phyloP scores from a whole-genome alignment of 108 stramenopile genomes.

The Pelagomonas calceolata region DNA sequence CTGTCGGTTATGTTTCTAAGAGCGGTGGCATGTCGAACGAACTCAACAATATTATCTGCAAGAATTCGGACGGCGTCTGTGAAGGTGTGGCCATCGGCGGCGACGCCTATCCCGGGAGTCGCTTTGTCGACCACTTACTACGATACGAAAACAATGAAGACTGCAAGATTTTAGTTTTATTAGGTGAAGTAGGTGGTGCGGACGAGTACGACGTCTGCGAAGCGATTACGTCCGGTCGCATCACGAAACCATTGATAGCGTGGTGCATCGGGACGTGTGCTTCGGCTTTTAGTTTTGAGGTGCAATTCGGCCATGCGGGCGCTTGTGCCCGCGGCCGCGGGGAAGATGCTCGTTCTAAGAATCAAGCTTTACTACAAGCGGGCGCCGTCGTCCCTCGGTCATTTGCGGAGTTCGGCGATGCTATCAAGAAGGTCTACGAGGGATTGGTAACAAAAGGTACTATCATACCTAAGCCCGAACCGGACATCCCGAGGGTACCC shows the following conservation, averaged over 20 bases:
- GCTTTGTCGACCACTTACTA: conserved; percentile 74
- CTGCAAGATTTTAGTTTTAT: conserved; percentile 64
- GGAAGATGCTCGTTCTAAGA: conserved; percentile 75
- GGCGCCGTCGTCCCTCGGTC: conserved; percentile 67
- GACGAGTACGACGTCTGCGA: conserved; percentile 83
- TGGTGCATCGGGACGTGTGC: conserved; percentile 89
- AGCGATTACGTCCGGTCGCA: conserved; percentile 64
- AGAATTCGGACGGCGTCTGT: conserved; percentile 71
- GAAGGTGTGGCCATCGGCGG: conserved; percentile 85
- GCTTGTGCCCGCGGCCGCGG: conserved; percentile 62
- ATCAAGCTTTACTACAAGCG: conserved; percentile 55
- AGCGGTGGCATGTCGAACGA: conserved; percentile 81
- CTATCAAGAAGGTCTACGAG: conserved; percentile 9
- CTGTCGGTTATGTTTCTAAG: conserved; percentile 78
- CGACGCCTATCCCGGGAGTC: conserved; percentile 74
- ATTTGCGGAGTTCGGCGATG: conserved; percentile 64
- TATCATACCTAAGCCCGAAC: conserved; percentile 46
- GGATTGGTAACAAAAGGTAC: conserved; percentile 33
- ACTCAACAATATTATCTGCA: conserved; percentile 74
- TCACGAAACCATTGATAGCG: conserved; percentile 72
- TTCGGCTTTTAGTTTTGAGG: conserved; percentile 74
- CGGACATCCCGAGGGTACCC: conserved; percentile 57
- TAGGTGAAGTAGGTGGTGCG: conserved; percentile 79
- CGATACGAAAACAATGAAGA: conserved; percentile 76
- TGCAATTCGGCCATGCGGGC: conserved; percentile 85